These are phyloP conservation scores for Ambrosia trifida DNA, from an alignment of 129 eudicot species.

Conservation along the genomic window DNA sequence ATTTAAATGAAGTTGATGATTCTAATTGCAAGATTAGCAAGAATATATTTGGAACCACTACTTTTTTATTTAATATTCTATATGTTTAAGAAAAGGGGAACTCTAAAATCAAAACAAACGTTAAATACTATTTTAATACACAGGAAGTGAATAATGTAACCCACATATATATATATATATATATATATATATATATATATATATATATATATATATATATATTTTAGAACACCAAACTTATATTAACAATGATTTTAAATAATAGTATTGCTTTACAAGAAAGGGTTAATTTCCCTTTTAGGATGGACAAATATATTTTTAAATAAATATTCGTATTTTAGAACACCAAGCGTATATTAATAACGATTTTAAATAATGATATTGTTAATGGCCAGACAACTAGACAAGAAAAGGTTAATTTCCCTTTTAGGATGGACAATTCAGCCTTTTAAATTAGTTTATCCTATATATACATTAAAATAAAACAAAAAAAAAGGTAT, in stretches of 20 bases:
- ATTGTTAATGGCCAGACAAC: background rate
- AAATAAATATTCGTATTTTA: background rate
- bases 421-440: too few relatives aligned
- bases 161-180: background rate
- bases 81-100: conserved; percentile 23
- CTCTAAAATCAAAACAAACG: background rate
- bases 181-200: conserved; percentile 1
- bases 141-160: conserved; percentile 3
- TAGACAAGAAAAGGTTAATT: background rate
- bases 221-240: conserved; percentile 1
- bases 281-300: background rate
- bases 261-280: background rate
- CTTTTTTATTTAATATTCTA: conserved; percentile 20
- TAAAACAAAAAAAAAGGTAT: too few relatives aligned
- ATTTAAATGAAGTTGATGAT: background rate
- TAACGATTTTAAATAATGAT: background rate
- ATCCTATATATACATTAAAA: too few relatives aligned
- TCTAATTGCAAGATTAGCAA: conserved; percentile 20
- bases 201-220: background rate
- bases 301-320: background rate
- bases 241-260: background rate
- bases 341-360: conserved; percentile 1
- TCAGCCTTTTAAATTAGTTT: background rate
- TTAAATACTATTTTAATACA: background rate
- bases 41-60: conserved; percentile 27